Percentiles rank a stretch among this genome's conserved stretches.
phyloP scores from a whole-genome alignment of 148 eudicot genomes.

The Rhododendron vialii region DNA sequence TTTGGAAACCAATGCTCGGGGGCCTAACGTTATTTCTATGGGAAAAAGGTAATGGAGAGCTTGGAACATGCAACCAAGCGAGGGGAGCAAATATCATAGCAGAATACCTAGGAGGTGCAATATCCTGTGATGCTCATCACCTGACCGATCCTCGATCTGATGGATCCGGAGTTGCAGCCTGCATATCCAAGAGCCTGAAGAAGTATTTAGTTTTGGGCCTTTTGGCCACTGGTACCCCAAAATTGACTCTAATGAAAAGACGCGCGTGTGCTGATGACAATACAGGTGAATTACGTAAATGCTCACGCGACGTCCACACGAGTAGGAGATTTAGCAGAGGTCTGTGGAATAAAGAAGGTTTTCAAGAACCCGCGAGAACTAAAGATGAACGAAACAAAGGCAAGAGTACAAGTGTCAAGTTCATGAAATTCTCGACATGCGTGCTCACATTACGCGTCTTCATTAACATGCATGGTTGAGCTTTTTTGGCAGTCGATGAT shows the following conservation, averaged over 20 bases:
- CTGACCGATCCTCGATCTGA: slow-evolving; percentile 30
- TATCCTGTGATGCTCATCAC: slow-evolving; percentile 33
- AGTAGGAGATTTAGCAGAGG: slow-evolving; percentile 28
- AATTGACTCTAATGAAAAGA: not conserved
- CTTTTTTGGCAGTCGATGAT: slow-evolving; percentile 19
- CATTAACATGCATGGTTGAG: not conserved
- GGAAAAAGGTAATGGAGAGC: slow-evolving; percentile 30
- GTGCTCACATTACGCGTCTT: slow-evolving; percentile 16
- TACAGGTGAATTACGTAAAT: slow-evolving; percentile 28
- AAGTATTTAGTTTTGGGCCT: not conserved
- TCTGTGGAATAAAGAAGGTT: slow-evolving; percentile 27
- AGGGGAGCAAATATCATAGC: slow-evolving; percentile 34
- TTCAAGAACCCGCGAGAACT: slow-evolving; percentile 24
- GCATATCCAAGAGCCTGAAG: slow-evolving; percentile 25
- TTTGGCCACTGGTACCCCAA: not conserved
- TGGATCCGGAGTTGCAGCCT: slow-evolving; percentile 25
- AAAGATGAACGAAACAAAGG: slow-evolving; percentile 38
- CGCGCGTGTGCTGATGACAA: not conserved
- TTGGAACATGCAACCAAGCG: slow-evolving; percentile 30
- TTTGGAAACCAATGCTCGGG: not conserved
- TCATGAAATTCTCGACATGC: slow-evolving; percentile 20
- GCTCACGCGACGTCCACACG: slow-evolving; percentile 26
- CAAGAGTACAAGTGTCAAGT: not conserved
- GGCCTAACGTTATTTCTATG: not conserved
- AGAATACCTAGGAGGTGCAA: slow-evolving; percentile 31